These are phyloP conservation scores for Erodium trifolium DNA, from an alignment of 441 rosid genomes.

Conservation along the genomic window DNA sequence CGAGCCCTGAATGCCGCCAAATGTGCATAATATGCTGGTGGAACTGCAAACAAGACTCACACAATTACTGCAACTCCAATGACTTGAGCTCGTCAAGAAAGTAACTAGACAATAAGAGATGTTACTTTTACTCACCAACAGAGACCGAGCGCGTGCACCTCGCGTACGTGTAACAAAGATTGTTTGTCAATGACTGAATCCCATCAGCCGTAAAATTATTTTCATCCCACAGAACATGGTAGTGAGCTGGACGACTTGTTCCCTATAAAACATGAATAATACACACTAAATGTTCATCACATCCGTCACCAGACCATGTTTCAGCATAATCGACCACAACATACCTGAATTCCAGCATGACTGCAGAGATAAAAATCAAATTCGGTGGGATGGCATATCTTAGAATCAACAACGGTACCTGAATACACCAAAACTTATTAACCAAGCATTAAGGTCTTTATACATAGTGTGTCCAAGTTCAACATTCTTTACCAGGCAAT, in stretches of 20 bases:
- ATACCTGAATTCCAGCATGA: conserved; percentile 95
- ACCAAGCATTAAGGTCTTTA: neutral
- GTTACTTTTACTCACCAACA: conserved; percentile 48
- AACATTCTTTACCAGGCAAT: conserved; percentile 54
- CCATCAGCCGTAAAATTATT: conserved; percentile 43
- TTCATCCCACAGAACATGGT: conserved; percentile 98
- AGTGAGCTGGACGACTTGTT: conserved; percentile 97
- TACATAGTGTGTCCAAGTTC: neutral
- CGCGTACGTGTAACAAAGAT: conserved; percentile 94
- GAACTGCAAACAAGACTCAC: conserved; percentile 45
- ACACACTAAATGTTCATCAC: no score
- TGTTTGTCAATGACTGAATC: conserved; percentile 78
- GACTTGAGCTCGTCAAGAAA: no score
- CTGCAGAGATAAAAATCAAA: conserved; percentile 94
- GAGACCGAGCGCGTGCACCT: conserved; percentile 96
- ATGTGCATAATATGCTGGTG: conserved; percentile 96
- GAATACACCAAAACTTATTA: conserved; percentile 2
- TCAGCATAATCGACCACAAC: neutral
- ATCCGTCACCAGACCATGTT: no score
- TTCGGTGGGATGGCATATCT: conserved; percentile 91
- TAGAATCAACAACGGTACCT: conserved; percentile 93
- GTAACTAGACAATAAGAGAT: neutral
- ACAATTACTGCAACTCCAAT: neutral
- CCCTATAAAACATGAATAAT: conserved; percentile 39
- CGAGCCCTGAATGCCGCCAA: conserved; percentile 96